Percentiles rank a stretch among this genome's conserved stretches.
These are phyloP conservation scores for Ailanthus altissimus DNA, from an alignment of 345 rosid species.

Conservation along the genomic window DNA sequence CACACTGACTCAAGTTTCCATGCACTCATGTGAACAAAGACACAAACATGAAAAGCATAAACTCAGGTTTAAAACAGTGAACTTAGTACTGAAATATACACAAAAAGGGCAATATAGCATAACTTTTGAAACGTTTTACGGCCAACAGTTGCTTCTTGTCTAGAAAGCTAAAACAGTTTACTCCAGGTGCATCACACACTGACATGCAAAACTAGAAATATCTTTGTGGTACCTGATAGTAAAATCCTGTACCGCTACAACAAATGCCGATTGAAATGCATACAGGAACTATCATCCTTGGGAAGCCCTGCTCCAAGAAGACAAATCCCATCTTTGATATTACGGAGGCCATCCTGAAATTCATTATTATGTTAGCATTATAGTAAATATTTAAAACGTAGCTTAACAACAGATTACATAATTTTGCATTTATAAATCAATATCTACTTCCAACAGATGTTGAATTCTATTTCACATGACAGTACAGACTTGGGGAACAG, in stretches of 20 bases:
- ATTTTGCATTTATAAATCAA: background rate
- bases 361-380: slow-evolving; percentile 20
- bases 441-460: background rate
- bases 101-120: background rate
- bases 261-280: slow-evolving; percentile 83
- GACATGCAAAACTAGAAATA: slow-evolving; percentile 4
- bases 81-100: background rate
- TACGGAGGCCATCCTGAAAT: slow-evolving; percentile 93
- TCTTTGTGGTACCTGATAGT: slow-evolving; percentile 67
- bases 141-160: background rate
- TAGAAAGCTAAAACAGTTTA: slow-evolving; percentile 11
- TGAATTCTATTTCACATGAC: background rate
- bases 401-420: background rate
- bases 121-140: background rate
- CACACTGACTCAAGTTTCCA: background rate
- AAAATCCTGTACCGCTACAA: slow-evolving; percentile 90
- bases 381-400: background rate
- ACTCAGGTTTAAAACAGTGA: background rate
- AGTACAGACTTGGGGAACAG: background rate
- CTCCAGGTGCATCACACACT: slow-evolving; percentile 1
- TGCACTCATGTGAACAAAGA: background rate
- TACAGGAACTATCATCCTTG: slow-evolving; percentile 65
- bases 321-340: slow-evolving; percentile 97
- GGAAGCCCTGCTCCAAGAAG: slow-evolving; percentile 80
- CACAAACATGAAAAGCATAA: background rate